Evolutionary conservation across 108 stramenopile species (phyloP).

Genomic region (Cylindrotheca fusiformis): DNA sequence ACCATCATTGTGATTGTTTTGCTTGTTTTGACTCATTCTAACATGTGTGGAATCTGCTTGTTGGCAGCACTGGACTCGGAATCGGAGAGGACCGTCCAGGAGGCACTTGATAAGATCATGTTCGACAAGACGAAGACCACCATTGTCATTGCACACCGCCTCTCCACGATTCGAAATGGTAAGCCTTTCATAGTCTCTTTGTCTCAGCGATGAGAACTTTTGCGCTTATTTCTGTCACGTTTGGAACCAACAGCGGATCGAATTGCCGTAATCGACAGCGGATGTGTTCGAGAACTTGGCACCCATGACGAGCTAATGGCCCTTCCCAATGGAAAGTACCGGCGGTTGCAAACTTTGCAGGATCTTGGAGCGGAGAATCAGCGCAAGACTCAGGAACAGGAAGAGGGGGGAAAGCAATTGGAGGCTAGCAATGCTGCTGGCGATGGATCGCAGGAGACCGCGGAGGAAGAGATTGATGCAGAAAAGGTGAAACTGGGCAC

Average conservation of each 20-base stretch:
- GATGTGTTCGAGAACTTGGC: constrained; percentile 68
- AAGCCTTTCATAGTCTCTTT: too few species aligned
- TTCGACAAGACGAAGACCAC: constrained; percentile 41
- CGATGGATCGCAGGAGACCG: neutral
- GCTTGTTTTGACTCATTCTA: neutral
- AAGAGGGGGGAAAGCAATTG: constrained; percentile 1
- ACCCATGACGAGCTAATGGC: constrained; percentile 80
- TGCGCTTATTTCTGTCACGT: too few species aligned
- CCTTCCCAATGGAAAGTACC: constrained; percentile 37
- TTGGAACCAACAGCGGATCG: too few species aligned
- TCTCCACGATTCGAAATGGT: constrained; percentile 77
- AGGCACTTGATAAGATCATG: constrained; percentile 74
- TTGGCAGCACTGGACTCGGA: constrained; percentile 60
- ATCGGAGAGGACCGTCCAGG: constrained; percentile 73
- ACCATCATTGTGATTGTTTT: neutral
- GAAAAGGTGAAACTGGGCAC: constrained; percentile 13
- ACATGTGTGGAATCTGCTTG: too few species aligned
- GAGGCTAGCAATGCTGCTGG: constrained; percentile 10
- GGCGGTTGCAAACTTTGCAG: constrained; percentile 50
- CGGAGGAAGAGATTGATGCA: constrained; percentile 1
- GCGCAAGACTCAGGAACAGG: neutral
- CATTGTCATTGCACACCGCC: constrained; percentile 77
- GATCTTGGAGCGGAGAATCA: constrained; percentile 17
- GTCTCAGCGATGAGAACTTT: too few species aligned
- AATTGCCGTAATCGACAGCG: constrained; percentile 79